These are phyloP conservation scores for Geotrichum ghanense DNA, from an alignment of 805 yeast genomes.

Conservation along the genomic window DNA sequence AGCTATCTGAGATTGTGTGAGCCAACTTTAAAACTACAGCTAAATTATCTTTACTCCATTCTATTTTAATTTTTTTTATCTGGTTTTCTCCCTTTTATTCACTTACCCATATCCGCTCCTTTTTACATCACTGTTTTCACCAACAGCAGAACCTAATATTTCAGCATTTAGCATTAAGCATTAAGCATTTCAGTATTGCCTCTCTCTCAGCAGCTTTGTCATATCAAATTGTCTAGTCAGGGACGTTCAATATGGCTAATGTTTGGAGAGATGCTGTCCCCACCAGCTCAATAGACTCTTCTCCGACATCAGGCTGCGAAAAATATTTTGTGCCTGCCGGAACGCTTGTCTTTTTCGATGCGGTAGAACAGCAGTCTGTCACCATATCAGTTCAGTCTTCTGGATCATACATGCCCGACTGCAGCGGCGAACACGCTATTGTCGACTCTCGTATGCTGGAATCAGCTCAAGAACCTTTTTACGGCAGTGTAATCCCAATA, in stretches of 20 bases:
- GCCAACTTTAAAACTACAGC: neutral
- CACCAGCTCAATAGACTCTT: neutral
- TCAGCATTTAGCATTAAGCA: too few relatives aligned
- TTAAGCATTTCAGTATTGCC: too few relatives aligned
- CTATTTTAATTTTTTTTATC: too few relatives aligned
- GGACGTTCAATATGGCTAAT: conserved; percentile 2
- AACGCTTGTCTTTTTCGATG: conserved; percentile 6
- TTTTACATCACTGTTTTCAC: neutral
- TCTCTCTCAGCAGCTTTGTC: too few relatives aligned
- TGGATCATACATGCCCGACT: conserved; percentile 5
- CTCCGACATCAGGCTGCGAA: conserved; percentile 4
- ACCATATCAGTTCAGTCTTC: conserved; percentile 7
- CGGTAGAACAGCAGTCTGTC: conserved; percentile 5
- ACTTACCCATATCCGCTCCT: neutral
- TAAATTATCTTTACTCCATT: too few relatives aligned
- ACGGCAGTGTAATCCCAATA: conserved; percentile 24
- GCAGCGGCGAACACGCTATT: neutral
- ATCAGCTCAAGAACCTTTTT: conserved; percentile 16
- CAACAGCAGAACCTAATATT: neutral
- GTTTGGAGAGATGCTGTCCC: conserved; percentile 4
- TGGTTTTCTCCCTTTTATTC: neutral
- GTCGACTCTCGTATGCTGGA: neutral
- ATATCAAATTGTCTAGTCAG: too few relatives aligned
- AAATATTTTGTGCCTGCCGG: conserved; percentile 10
- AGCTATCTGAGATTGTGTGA: too few relatives aligned